These are phyloP conservation scores for Fusarium nygamai DNA, from an alignment of 2,329 filamentous ascomycete genomes.

Conservation along the genomic window DNA sequence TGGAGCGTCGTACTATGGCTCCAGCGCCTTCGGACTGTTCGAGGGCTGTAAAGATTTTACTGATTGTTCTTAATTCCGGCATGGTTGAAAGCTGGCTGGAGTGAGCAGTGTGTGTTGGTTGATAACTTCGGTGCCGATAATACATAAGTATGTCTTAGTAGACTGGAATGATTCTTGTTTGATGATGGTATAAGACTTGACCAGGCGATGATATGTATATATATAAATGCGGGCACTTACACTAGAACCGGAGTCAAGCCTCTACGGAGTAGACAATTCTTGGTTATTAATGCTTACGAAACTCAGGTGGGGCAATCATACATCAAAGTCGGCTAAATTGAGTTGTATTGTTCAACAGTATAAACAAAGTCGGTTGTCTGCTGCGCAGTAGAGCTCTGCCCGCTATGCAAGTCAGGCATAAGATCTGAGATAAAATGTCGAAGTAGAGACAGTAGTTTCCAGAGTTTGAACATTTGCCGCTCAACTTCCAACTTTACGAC, in stretches of 20 bases:
- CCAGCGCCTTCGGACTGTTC: background rate
- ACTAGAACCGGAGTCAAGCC: no score
- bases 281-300: background rate
- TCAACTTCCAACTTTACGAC: background rate
- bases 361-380: background rate
- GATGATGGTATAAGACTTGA: background rate
- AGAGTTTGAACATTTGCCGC: accelerated
- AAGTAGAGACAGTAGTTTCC: background rate
- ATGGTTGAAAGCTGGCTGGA: background rate
- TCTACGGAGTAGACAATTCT: no score
- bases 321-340: accelerated
- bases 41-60: background rate
- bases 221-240: no score
- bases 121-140: accelerated
- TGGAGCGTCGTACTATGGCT: background rate
- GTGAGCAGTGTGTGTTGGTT: accelerated
- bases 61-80: background rate
- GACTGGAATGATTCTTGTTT: no score
- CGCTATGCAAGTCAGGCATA: background rate
- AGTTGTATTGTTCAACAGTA: background rate
- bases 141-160: background rate
- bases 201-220: background rate
- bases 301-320: background rate
- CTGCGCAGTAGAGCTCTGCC: background rate
- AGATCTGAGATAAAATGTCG: accelerated